Conservation (phyloP, 208 protist species). For the Wallacemonas sp. region DNA sequence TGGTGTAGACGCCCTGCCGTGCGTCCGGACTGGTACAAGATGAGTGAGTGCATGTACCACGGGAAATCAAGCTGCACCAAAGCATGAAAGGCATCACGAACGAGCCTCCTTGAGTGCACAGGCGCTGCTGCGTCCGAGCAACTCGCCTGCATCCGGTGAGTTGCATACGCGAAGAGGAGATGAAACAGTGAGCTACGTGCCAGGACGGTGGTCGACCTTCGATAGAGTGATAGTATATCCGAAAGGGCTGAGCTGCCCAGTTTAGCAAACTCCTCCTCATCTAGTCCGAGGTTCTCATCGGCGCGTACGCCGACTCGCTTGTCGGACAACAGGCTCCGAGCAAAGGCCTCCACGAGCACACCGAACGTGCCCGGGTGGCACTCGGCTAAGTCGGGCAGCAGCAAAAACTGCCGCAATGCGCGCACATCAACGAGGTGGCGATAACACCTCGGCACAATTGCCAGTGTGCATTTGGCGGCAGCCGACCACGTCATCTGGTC, state of each 20-base stretch:
- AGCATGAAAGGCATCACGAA: slow-evolving; percentile 22
- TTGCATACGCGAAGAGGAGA: slow-evolving; percentile 68
- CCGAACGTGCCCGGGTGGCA: slow-evolving; percentile 56
- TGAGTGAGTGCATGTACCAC: slow-evolving; percentile 72
- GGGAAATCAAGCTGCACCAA: slow-evolving; percentile 71
- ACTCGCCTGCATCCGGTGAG: slow-evolving; percentile 9
- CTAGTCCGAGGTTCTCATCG: slow-evolving; percentile 24
- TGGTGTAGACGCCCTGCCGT: slow-evolving; percentile 49
- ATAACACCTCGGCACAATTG: slow-evolving; percentile 53
- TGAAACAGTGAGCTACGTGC: slow-evolving; percentile 64
- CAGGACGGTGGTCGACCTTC: slow-evolving; percentile 52
- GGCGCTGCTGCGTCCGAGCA: background rate
- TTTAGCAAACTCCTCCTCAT: slow-evolving; percentile 41
- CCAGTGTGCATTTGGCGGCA: slow-evolving; percentile 74
- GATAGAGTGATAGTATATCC: slow-evolving; percentile 55
- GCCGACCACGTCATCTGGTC: slow-evolving; percentile 76
- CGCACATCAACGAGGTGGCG: slow-evolving; percentile 58
- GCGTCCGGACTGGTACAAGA: slow-evolving; percentile 73
- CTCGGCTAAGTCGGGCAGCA: slow-evolving; percentile 50
- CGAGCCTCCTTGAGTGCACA: background rate
- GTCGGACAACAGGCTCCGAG: slow-evolving; percentile 45
- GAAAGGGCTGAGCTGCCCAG: slow-evolving; percentile 44
- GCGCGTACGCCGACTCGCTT: slow-evolving; percentile 24
- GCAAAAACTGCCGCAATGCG: slow-evolving; percentile 62
- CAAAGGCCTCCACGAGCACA: slow-evolving; percentile 60